phyloP scores from a whole-genome alignment of 345 rosid genomes.

The Theobroma cacao region DNA sequence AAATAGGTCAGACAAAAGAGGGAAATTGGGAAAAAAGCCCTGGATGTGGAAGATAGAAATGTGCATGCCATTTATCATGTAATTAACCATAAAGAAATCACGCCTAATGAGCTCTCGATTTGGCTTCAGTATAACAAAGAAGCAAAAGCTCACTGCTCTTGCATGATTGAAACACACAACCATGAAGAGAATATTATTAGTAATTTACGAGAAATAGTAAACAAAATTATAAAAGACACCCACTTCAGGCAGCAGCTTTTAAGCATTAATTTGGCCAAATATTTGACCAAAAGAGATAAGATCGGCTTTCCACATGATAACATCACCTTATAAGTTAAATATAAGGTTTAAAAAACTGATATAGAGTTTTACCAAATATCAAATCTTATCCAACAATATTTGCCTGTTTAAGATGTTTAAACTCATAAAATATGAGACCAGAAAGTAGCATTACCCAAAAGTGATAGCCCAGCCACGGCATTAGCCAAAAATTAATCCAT shows the following conservation, averaged over 20 bases:
- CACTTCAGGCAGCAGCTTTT: neutral
- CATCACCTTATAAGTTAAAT: neutral
- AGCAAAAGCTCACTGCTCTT: neutral
- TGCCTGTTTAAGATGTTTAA: neutral
- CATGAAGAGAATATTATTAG: neutral
- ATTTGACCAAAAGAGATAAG: neutral
- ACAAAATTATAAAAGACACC: neutral
- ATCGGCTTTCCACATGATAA: neutral
- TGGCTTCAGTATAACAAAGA: neutral
- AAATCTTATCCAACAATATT: neutral
- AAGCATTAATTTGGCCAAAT: neutral
- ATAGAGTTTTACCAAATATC: neutral
- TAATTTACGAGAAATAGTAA: neutral
- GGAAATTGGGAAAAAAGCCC: neutral
- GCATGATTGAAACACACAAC: neutral
- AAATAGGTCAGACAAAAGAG: neutral
- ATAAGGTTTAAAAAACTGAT: neutral
- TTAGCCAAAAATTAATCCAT: constrained; percentile 90
- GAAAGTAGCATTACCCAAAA: constrained; percentile 66
- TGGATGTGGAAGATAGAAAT: too few species aligned
- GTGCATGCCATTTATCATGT: neutral
- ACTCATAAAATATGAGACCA: neutral
- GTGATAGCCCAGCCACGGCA: constrained; percentile 97
- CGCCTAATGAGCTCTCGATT: neutral
- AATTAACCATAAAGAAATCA: neutral